Percentiles rank a stretch among this genome's conserved stretches.
These are phyloP conservation scores for Verticillium klebahnii DNA, from an alignment of 2,329 filamentous ascomycete genomes.

Conservation along the genomic window DNA sequence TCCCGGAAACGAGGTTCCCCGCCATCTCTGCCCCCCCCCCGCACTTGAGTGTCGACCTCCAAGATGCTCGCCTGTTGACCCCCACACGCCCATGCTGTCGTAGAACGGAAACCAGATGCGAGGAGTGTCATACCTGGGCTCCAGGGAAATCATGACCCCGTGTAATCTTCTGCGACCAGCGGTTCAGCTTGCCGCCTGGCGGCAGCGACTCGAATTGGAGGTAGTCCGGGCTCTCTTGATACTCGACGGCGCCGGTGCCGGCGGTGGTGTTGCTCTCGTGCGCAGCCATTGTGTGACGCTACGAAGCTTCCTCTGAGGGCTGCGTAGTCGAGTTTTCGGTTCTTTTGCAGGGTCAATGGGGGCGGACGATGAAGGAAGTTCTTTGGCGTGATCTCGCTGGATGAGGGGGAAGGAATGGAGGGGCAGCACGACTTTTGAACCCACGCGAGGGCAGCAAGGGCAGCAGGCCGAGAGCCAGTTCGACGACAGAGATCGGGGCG, in stretches of 20 bases:
- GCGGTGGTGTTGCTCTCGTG: background rate
- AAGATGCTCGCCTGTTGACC: background rate
- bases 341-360: no score
- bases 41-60: background rate
- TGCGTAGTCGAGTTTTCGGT: no score
- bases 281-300: background rate
- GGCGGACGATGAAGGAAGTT: no score
- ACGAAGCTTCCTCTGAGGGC: background rate
- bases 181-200: conserved; percentile 62
- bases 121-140: conserved; percentile 60
- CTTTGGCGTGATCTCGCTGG: no score
- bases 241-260: conserved; percentile 9
- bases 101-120: background rate
- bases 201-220: conserved; percentile 48
- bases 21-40: conserved; percentile 5
- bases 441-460: background rate
- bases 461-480: background rate
- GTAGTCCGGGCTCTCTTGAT: conserved; percentile 46
- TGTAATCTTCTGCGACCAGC: conserved; percentile 80
- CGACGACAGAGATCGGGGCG: background rate
- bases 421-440: background rate
- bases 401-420: background rate
- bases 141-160: conserved; percentile 85
- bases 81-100: background rate
- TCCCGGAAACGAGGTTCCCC: background rate